A percentile compares a stretch with the other conserved stretches of the same genome.
These are phyloP conservation scores for Microthlaspi erraticum DNA, from an alignment of 345 rosid species.

Conservation along the genomic window DNA sequence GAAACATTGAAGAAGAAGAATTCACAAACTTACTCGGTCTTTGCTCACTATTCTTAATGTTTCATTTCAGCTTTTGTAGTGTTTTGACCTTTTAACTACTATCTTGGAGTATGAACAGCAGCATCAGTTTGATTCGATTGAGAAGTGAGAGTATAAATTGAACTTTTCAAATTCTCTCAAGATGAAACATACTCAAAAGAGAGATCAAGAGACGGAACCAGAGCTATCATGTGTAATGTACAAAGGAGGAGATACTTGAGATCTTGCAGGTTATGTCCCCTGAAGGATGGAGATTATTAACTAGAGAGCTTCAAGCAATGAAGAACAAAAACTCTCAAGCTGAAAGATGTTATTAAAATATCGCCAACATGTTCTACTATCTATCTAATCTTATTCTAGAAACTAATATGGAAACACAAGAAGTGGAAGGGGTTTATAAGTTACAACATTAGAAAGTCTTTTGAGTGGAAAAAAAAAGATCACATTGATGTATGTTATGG, in stretches of 20 bases:
- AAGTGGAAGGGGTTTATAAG: slow-evolving; percentile 1
- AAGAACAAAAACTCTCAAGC: not conserved
- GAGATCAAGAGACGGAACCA: slow-evolving; percentile 11
- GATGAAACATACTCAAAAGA: not conserved
- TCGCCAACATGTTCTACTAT: slow-evolving; percentile 6
- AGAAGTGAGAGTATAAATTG: too few relatives aligned
- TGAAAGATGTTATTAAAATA: slow-evolving; percentile 20
- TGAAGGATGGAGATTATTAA: slow-evolving; percentile 5
- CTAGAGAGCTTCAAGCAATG: slow-evolving; percentile 24
- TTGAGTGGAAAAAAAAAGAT: slow-evolving; percentile 7
- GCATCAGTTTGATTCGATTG: not conserved
- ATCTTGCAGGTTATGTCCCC: slow-evolving; percentile 1
- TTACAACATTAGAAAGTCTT: slow-evolving; percentile 29
- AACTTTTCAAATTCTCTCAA: not conserved
- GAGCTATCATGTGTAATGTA: not conserved
- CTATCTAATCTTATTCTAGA: slow-evolving; percentile 29
- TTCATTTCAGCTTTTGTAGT: slow-evolving; percentile 3
- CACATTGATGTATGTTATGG: slow-evolving; percentile 15
- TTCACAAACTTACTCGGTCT: not conserved
- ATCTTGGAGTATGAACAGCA: slow-evolving; percentile 1
- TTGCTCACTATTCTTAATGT: not conserved
- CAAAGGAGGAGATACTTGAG: not conserved
- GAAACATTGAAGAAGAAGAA: not conserved
- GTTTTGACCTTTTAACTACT: not conserved
- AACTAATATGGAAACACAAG: slow-evolving; percentile 27